Percentiles rank a stretch among this genome's conserved stretches.
These are phyloP conservation scores for Suillus occidentalis DNA, from an alignment of 768 basidiomycete species.

Conservation along the genomic window DNA sequence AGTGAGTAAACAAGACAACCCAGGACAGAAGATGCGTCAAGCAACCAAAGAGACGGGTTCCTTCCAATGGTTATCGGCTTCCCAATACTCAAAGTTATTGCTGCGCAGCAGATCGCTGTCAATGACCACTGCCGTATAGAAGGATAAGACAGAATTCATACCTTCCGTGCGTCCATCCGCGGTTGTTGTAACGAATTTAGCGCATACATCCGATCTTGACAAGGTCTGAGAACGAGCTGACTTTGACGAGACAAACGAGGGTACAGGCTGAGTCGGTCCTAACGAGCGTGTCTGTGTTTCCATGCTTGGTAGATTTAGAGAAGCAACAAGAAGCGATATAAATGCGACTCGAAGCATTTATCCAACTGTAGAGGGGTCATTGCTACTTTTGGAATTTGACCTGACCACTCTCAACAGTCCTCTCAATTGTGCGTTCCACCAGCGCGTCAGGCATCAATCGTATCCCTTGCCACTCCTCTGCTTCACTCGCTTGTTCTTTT, in stretches of 20 bases:
- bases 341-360: background rate
- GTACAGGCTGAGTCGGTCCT: conserved; percentile 30
- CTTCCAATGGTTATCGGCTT: conserved; percentile 71
- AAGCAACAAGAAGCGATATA: background rate
- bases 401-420: background rate
- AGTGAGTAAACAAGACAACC: conserved; percentile 2
- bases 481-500: conserved; percentile 78
- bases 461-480: conserved; percentile 94
- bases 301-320: background rate
- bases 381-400: conserved; percentile 2
- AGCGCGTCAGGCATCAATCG: conserved; percentile 44
- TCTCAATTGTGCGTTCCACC: background rate
- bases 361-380: background rate
- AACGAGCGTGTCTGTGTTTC: conserved; percentile 4
- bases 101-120: conserved; percentile 34
- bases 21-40: background rate
- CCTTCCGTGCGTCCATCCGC: conserved; percentile 67
- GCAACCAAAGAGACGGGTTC: conserved; percentile 66
- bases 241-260: conserved; percentile 21
- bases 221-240: conserved; percentile 13
- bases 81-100: conserved; percentile 56
- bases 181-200: conserved; percentile 64
- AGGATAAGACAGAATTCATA: conserved; percentile 20
- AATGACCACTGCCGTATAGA: background rate
- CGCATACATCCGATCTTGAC: conserved; percentile 53